These are phyloP conservation scores for Podosphaera aphanis DNA, from an alignment of 2,329 filamentous ascomycete species.

Conservation along the genomic window DNA sequence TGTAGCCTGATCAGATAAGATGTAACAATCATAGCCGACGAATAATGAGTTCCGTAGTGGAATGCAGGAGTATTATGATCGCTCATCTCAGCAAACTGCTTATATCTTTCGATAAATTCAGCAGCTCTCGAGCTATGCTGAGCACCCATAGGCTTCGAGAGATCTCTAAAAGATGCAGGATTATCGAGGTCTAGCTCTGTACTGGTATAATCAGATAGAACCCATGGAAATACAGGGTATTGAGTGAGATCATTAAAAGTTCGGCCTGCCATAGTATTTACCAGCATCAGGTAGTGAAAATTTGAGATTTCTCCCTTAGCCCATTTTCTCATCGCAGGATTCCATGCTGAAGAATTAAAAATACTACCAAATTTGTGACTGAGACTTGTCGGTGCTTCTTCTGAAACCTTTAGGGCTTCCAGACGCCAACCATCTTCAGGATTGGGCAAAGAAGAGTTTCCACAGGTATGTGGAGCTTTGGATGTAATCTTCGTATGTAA, in stretches of 20 bases:
- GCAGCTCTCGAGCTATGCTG: constrained; percentile 54
- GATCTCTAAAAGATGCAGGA: constrained; percentile 65
- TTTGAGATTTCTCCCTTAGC: constrained; percentile 88
- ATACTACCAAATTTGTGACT: constrained; percentile 81
- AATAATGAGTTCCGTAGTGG: constrained; percentile 96
- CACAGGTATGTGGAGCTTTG: constrained; percentile 61
- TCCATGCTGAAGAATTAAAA: constrained; percentile 63
- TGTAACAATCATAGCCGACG: constrained; percentile 94
- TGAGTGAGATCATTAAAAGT: constrained; percentile 97
- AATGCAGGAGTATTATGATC: constrained; percentile 56
- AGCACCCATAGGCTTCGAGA: constrained; percentile 90
- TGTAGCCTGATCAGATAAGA: constrained; percentile 89
- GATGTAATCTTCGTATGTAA: constrained; percentile 51
- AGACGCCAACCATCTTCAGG: constrained; percentile 82
- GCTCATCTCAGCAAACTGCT: constrained; percentile 73
- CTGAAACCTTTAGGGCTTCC: constrained; percentile 50
- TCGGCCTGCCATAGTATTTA: constrained; percentile 89
- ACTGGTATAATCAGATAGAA: constrained; percentile 85
- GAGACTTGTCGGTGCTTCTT: constrained; percentile 37
- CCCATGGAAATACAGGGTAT: constrained; percentile 95
- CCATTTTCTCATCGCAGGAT: constrained; percentile 74
- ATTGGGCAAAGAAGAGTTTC: constrained; percentile 43
- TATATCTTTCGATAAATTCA: constrained; percentile 66
- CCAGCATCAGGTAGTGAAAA: constrained; percentile 94
- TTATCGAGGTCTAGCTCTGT: constrained; percentile 73